Percentiles rank a stretch among this genome's conserved stretches.
These are phyloP conservation scores for Aspergillus flavus DNA, from an alignment of 2,329 filamentous ascomycete genomes.

Conservation along the genomic window DNA sequence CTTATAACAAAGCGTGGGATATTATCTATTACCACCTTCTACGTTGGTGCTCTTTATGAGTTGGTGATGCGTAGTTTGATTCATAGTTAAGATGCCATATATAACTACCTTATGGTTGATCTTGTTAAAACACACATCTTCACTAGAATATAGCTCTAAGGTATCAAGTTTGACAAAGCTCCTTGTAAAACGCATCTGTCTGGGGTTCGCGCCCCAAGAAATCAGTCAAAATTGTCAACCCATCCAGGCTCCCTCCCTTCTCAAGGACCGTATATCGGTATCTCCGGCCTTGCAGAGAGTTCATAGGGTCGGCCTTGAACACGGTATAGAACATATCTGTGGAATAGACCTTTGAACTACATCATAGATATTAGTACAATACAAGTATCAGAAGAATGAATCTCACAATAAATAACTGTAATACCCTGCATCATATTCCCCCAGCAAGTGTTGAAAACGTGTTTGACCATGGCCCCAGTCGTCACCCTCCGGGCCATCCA, in stretches of 20 bases:
- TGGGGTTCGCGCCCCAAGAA: neutral
- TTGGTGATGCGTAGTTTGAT: too few relatives aligned
- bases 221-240: neutral
- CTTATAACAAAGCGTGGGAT: too few relatives aligned
- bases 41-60: too few relatives aligned
- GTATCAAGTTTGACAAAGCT: neutral
- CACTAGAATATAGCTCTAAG: neutral
- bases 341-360: neutral
- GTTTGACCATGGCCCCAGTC: neutral
- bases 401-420: neutral
- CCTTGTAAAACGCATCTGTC: neutral
- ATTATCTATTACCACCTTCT: too few relatives aligned
- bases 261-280: neutral
- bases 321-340: neutral
- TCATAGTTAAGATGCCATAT: too few relatives aligned
- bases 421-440: neutral
- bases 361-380: neutral
- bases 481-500: neutral
- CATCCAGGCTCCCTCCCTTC: neutral
- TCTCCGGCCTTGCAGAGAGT: neutral
- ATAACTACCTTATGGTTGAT: too few relatives aligned
- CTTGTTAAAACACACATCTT: too few relatives aligned
- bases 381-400: neutral
- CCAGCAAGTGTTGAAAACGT: neutral
- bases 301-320: neutral